phyloP scores from a whole-genome alignment of 495 filamentous ascomycete species.

The Barbatosphaeria neglecta region DNA sequence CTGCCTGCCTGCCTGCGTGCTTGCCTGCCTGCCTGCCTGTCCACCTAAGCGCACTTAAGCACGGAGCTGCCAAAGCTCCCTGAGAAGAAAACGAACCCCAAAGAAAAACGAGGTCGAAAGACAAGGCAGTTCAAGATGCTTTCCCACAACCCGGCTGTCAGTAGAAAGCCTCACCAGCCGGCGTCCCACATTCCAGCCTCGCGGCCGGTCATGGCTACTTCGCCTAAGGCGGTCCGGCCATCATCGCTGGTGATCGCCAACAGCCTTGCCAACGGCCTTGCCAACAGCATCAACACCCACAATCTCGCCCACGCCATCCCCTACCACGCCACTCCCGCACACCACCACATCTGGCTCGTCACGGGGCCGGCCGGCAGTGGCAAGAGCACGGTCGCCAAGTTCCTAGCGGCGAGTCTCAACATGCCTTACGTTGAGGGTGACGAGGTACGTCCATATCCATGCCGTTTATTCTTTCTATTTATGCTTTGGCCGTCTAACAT shows the following conservation, averaged over 20 bases:
- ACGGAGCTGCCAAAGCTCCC: background rate
- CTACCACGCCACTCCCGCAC: slow-evolving; percentile 13
- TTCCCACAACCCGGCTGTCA: slow-evolving; percentile 27
- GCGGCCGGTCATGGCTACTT: slow-evolving; percentile 20
- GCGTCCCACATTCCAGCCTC: slow-evolving; percentile 17
- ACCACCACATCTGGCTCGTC: slow-evolving; percentile 93
- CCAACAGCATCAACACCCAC: slow-evolving; percentile 11
- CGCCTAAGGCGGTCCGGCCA: slow-evolving; percentile 20
- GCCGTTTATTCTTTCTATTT: too few species aligned
- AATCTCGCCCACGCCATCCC: slow-evolving; percentile 14
- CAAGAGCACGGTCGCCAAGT: slow-evolving; percentile 83
- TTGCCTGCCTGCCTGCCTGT: background rate
- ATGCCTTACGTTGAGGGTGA: slow-evolving; percentile 91
- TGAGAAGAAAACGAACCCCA: background rate
- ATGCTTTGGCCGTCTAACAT: too few species aligned
- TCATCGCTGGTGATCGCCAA: slow-evolving; percentile 15
- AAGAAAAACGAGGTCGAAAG: background rate
- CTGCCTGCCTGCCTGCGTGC: background rate
- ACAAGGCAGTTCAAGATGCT: slow-evolving; percentile 18
- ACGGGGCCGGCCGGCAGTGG: slow-evolving; percentile 94
- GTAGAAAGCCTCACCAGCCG: slow-evolving; percentile 19
- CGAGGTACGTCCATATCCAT: slow-evolving; percentile 77
- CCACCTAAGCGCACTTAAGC: background rate
- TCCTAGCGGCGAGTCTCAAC: slow-evolving; percentile 56
- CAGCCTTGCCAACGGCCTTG: slow-evolving; percentile 15